Base-by-base conservation (phyloP, 192 early-diverging fungal genomes). In the Chytriomyces sp. region DNA sequence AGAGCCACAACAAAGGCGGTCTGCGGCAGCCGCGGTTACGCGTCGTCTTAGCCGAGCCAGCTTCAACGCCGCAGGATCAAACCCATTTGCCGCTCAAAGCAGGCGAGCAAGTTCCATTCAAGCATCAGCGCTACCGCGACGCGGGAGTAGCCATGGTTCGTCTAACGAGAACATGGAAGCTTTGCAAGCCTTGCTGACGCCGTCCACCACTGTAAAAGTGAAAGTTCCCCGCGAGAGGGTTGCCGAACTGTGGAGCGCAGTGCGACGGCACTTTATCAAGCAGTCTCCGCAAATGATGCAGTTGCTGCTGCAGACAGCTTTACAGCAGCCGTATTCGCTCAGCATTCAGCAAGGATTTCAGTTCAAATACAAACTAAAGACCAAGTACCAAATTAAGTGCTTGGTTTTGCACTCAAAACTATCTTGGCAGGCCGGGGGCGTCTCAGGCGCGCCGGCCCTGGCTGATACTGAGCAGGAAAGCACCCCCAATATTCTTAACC, bases 321-420 rank as follows among this genome's bases (percentile, higher is more conserved):
- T 53, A 7, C 70, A 68, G 57, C 73, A 64, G 57, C 84, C 84
- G 9, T 83, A 85, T 61, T 8, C 77, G 23, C n/a, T 83, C 0
- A 76, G 79, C 43, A 48, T 81, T 26, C 53, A 69, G 7, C 79
- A 79, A 28, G 82, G 80, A 1, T 82, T 83, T 62, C 75, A 70
- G 47, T 80, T 74, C 75, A 79, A 75, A 61, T 77, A 72, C 53
- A 16, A 48, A 7, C 68, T 83, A n/a, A 50, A 77, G 11, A 49
- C 74, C 53, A 61, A 67, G 23, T 77, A 83, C 20, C 45, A 53
- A 0, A 50, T 77, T 8, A 47, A 78, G 11, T 73, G 64, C 18
- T 72, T 72, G 9, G 20, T 68, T 50, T 26, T 50, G 26, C 83
- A 84, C 53, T 7, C 73, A 48, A 28, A 69, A 23, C 24, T 82